Conservation (phyloP, 108 stramenopile species). For the Fragilariopsis cylindrus region DNA sequence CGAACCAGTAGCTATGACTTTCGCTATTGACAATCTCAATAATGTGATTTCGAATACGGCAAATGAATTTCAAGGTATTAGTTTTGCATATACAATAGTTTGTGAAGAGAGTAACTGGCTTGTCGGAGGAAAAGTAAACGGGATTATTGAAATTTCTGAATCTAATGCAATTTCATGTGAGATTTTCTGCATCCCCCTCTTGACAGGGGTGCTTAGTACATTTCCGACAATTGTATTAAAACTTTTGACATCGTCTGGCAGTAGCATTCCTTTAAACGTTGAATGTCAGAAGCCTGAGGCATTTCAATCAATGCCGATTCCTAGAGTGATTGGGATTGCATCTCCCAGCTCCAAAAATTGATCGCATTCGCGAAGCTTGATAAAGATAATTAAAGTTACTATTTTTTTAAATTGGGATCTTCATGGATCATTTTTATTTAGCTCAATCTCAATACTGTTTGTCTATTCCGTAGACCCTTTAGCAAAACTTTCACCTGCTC, state of each 20-base stretch:
- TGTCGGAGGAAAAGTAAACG: conserved; percentile 65
- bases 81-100: conserved; percentile 47
- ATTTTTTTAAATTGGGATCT: not conserved
- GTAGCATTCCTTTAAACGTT: conserved; percentile 13
- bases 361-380: not conserved
- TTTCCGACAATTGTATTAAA: conserved; percentile 38
- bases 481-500: conserved; percentile 71
- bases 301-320: conserved; percentile 18
- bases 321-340: conserved; percentile 27
- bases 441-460: conserved; percentile 22
- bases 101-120: conserved; percentile 64
- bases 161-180: conserved; percentile 38
- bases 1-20: conserved; percentile 60
- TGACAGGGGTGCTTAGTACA: conserved; percentile 46
- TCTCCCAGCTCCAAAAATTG: conserved; percentile 1
- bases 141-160: conserved; percentile 40
- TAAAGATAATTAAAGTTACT: not conserved
- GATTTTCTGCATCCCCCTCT: conserved; percentile 63
- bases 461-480: conserved; percentile 28
- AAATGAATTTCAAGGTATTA: not conserved
- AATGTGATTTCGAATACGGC: conserved; percentile 5
- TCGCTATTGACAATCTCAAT: conserved; percentile 36
- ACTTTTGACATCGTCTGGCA: not conserved
- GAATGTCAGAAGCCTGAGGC: conserved; percentile 8
- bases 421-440: not conserved